A percentile compares a stretch with the other conserved stretches of the same genome.
Evolutionary conservation across 306 rosid genomes (phyloP).

Genomic region (Gleditsia sinensis): DNA sequence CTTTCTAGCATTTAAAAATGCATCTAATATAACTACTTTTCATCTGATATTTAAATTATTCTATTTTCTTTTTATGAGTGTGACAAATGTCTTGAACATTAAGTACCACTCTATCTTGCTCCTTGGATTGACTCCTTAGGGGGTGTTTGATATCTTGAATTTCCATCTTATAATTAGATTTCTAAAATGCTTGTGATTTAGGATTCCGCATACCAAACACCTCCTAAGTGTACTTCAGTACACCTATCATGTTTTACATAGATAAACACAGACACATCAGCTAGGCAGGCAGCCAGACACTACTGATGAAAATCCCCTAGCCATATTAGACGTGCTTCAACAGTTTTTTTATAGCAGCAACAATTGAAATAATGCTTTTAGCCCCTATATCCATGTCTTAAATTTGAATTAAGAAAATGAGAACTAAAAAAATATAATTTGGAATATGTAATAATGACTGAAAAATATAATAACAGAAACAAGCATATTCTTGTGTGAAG

Average conservation of each 20-base stretch:
- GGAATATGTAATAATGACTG: background rate
- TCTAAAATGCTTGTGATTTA: background rate
- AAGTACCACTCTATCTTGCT: background rate
- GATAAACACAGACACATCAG: background rate
- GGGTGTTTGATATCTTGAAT: background rate
- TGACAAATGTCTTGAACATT: background rate
- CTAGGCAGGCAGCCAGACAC: background rate
- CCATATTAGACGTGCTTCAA: conserved; percentile 21
- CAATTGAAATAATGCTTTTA: background rate
- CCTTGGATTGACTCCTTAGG: background rate
- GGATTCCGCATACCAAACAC: background rate
- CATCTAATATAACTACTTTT: background rate
- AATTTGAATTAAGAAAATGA: conserved; percentile 16
- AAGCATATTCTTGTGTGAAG: background rate
- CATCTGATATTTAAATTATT: conserved; percentile 16
- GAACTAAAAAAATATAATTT: conserved; percentile 6
- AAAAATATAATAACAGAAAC: conserved; percentile 1
- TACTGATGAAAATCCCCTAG: conserved; percentile 22
- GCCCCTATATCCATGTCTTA: conserved; percentile 7
- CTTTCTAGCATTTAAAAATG: background rate
- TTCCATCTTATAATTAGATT: background rate
- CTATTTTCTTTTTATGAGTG: conserved; percentile 4
- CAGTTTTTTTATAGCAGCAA: background rate
- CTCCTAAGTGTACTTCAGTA: background rate
- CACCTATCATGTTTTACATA: background rate